These are phyloP conservation scores for Xylaria sp. DNA, from an alignment of 2,329 filamentous ascomycete species.

Conservation along the genomic window DNA sequence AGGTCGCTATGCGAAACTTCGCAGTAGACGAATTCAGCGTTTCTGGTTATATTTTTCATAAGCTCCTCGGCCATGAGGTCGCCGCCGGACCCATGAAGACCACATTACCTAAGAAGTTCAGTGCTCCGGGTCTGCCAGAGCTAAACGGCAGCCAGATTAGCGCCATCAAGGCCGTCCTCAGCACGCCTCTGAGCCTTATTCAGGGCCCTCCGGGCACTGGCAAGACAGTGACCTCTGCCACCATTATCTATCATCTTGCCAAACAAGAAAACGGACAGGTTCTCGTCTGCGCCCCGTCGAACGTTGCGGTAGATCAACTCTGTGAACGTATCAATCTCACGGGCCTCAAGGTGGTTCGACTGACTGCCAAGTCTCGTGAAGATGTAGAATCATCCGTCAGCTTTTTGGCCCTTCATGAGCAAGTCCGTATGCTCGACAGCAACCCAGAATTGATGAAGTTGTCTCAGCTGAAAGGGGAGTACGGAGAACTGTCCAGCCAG, in stretches of 20 bases:
- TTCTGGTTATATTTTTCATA: constrained; percentile 98
- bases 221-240: constrained; percentile 98
- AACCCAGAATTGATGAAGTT: constrained; percentile 94
- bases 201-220: constrained; percentile 97
- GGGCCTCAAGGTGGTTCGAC: constrained; percentile 93
- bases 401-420: constrained; percentile 94
- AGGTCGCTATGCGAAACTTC: constrained; percentile 98
- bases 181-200: constrained; percentile 93
- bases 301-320: constrained; percentile 97
- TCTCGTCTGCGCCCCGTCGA: constrained; percentile 95
- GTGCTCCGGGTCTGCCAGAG: constrained; percentile 91
- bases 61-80: constrained; percentile 93
- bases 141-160: constrained; percentile 96
- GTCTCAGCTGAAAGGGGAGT: constrained; percentile 89
- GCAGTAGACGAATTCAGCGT: constrained; percentile 98
- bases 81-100: constrained; percentile 95
- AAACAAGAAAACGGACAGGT: constrained; percentile 96
- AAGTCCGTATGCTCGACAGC: constrained; percentile 96
- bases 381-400: constrained; percentile 99
- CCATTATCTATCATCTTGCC: constrained; percentile 96
- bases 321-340: constrained; percentile 97
- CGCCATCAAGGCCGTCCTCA: constrained; percentile 93
- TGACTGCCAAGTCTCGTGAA: constrained; percentile 98
- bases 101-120: constrained; percentile 95
- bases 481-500: constrained; percentile 90